A percentile compares a stretch with the other conserved stretches of the same genome.
Evolutionary conservation across 2,329 filamentous ascomycete species (phyloP).

Genomic region (Sphaerostilbella broomeana): DNA sequence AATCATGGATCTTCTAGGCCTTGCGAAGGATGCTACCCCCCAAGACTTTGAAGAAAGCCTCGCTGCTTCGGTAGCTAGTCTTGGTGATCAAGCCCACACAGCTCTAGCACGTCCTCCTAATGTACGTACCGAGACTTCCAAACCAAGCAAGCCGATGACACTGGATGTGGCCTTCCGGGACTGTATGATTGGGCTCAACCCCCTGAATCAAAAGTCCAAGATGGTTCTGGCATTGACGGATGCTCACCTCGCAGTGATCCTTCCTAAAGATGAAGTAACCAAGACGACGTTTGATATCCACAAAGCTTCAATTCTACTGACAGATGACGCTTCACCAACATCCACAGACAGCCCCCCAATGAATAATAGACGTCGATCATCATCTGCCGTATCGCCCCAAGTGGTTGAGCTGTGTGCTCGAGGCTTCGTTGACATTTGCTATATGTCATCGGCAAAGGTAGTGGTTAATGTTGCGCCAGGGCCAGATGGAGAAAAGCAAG

Average conservation of each 20-base stretch:
- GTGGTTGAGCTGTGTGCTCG: conserved; percentile 51
- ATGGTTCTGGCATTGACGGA: conserved; percentile 73
- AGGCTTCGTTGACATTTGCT: conserved; percentile 82
- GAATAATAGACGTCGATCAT: conserved; percentile 20
- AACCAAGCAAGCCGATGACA: conserved; percentile 50
- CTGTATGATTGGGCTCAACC: conserved; percentile 79
- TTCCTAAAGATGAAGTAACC: conserved; percentile 60
- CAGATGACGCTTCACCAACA: conserved; percentile 58
- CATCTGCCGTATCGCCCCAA: conserved; percentile 40
- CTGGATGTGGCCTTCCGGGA: conserved; percentile 73
- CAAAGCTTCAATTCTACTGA: conserved; percentile 75
- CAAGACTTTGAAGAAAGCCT: conserved; percentile 71
- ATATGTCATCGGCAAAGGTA: conserved; percentile 74
- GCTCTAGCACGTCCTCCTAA: conserved; percentile 30
- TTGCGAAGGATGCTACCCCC: conserved; percentile 58
- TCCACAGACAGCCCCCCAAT: conserved; percentile 13
- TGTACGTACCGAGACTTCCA: conserved; percentile 22
- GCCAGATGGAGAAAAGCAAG: conserved; percentile 51
- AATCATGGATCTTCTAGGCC: conserved; percentile 69
- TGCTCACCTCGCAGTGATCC: conserved; percentile 59
- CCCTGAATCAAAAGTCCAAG: conserved; percentile 67
- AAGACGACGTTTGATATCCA: conserved; percentile 61
- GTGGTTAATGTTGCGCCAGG: conserved; percentile 53
- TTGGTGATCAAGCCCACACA: conserved; percentile 58
- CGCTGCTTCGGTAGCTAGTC: conserved; percentile 70